A percentile compares a stretch with the other conserved stretches of the same genome.
Evolutionary conservation across 2,329 filamentous ascomycete species (phyloP).

Genomic region (Claviceps arundinis): DNA sequence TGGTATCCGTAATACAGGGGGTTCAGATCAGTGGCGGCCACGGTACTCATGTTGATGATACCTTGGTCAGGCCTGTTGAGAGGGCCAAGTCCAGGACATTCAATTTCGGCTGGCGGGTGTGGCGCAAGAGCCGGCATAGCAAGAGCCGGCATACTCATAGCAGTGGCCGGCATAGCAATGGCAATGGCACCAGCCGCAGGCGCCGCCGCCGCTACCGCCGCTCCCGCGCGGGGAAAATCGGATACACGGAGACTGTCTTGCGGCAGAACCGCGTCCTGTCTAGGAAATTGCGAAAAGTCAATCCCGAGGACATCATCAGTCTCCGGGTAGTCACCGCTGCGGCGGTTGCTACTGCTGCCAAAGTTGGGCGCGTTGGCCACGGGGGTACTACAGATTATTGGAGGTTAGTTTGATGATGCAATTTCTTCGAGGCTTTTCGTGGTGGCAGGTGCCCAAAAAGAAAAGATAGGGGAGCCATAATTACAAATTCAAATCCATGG

Average conservation of each 20-base stretch:
- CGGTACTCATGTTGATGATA: not conserved
- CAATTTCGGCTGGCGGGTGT: too few relatives aligned
- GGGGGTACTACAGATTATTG: not conserved
- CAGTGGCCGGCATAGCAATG: too few relatives aligned
- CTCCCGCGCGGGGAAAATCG: not conserved
- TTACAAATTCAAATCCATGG: not conserved
- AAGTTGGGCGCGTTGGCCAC: slow-evolving; percentile 2
- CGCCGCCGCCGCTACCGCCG: not conserved
- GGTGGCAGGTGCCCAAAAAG: too few relatives aligned
- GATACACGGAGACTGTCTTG: slow-evolving; percentile 1
- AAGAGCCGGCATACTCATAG: too few relatives aligned
- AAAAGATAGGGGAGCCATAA: too few relatives aligned
- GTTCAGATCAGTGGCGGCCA: not conserved
- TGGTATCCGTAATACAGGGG: not conserved
- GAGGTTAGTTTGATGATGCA: not conserved
- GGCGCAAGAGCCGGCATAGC: too few relatives aligned
- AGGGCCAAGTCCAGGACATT: too few relatives aligned
- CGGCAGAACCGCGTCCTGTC: not conserved
- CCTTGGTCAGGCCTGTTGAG: not conserved
- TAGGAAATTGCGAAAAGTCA: slow-evolving; percentile 1
- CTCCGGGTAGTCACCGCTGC: not conserved
- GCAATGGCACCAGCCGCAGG: too few relatives aligned
- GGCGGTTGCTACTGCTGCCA: not conserved
- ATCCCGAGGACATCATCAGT: slow-evolving; percentile 2
- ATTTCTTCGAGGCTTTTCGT: not conserved